Base-by-base conservation (phyloP, 805 yeast species). In the Candida ovalis region DNA sequence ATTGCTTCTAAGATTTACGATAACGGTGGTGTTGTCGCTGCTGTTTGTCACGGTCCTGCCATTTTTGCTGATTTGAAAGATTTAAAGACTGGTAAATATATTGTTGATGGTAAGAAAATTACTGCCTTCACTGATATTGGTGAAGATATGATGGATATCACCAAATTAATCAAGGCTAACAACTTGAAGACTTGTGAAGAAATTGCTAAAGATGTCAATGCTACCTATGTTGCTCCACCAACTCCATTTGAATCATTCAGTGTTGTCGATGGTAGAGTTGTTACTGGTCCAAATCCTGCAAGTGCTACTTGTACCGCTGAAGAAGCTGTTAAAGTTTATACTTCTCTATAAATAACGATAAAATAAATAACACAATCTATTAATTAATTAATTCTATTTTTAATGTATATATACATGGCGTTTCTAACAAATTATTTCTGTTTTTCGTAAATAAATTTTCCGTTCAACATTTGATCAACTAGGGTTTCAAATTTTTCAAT, bases 41-140 rank as follows among this genome's bases (percentile, higher is more conserved):
- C 87, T 15, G 87, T 82, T 8, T 82, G 88, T 63, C 87, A 82
- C 55, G 88, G 86, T 7, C 84, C 85, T n/a, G 72, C 74, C 21
- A 71, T 82, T 51, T 77, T 82, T 50, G 76, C 71, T n/a, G 69
- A 70, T 40, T 60, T 82, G 52, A 66, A 59, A 37, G 78, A 77
- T 53, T 52, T 59, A 38, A 49, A 56, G 7, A 68, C 75, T 17
- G 80, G 80, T 39, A 66, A 70, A 42, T 63, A 68, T 17, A 54
- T 84, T 44, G 69, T 76, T 47, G 62, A 75, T 52, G 86, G 82
- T 46, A 78, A 74, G 62, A 70, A 69, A 25, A 70, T 78, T 44
- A 82, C 88, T 22, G 87, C 86, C 6, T 84, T 82, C 66, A 74
- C 83, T 13, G 77, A 75, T 49, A 67, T 59, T 23, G 88, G 83